Base-by-base conservation (phyloP, 1,139 yeast genomes). In the Candida tropicalis region DNA sequence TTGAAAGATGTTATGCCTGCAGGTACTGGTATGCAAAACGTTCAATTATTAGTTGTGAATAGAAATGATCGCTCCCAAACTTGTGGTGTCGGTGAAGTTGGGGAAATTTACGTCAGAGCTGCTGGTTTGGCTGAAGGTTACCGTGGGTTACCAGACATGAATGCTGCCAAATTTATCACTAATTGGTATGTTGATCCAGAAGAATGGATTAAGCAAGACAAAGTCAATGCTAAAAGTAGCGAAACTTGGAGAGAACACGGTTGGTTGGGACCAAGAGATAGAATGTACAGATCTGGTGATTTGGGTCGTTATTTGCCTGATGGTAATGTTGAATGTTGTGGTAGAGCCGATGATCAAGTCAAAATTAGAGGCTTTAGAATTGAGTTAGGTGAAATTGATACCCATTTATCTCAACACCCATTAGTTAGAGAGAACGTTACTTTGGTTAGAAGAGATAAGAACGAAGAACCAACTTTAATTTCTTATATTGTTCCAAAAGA, bases 341-440 rank as follows among this genome's bases (percentile, higher is more conserved):
- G 99, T 46, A 82, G 99, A 65, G 99, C 99, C 24, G 99, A 95
- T 68, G 98, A 93, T 63, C 99, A 95, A 67, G 97, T 95, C 49
- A 95, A 95, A 67, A 93, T 95, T 52, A 83, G 99, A 70, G 99
- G 99, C 2, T 95, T 95, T 79, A 82, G 99, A 70, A 95, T 95
- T 53, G 99, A 95, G 68, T 75, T 95, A 45, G 99, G 99, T 51
- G 99, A 95, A 68, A 95, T 95, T 58, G 98, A 95, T 63, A 95
- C 99, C 16, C 96, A 93, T 60, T 79, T 95, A 51, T 89, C 97
- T 11, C 96, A 89, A 63, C 97, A 90, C 69, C 86, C 93, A 3
- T 70, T 82, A 52, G 95, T 93, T 42, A 82, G 98, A 64, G 97
- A 93, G 65, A 93, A 93, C 59, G 75, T 89, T 40, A 93, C 98